Conservation (phyloP, 2,329 filamentous ascomycete genomes). For the Setomelanomma holmii region DNA sequence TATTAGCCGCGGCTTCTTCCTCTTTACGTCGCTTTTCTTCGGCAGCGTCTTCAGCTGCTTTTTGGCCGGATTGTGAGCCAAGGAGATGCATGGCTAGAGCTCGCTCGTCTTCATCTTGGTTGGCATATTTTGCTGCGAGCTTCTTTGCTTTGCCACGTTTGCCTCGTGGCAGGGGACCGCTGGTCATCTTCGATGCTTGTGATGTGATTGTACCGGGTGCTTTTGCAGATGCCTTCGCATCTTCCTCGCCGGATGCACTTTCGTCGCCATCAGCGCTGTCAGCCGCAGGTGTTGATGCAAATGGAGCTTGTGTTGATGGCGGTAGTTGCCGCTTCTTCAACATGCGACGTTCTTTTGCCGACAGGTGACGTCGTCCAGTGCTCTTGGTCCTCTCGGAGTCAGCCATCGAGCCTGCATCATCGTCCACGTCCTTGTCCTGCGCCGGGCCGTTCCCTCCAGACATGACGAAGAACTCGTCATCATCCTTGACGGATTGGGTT, state of each 20-base stretch:
- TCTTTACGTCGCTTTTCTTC: conserved; percentile 73
- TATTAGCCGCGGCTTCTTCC: conserved; percentile 73
- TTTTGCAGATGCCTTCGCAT: conserved; percentile 20
- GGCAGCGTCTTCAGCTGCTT: conserved; percentile 67
- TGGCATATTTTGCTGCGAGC: conserved; percentile 84
- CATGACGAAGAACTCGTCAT: conserved; percentile 10
- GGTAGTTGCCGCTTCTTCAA: conserved; percentile 46
- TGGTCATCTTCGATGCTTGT: conserved; percentile 35
- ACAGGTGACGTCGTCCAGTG: conserved; percentile 43
- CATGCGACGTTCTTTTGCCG: conserved; percentile 47
- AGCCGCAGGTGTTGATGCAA: conserved; percentile 17
- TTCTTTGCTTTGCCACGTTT: conserved; percentile 87
- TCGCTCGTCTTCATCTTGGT: conserved; percentile 95
- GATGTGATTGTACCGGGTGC: conserved; percentile 36
- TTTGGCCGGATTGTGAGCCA: conserved; percentile 75
- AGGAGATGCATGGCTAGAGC: conserved; percentile 83
- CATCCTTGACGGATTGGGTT: conserved; percentile 6
- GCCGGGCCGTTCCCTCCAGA: conserved; percentile 17
- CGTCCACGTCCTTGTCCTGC: conserved; percentile 21
- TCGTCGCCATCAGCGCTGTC: conserved; percentile 40
- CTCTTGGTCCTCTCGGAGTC: conserved; percentile 35
- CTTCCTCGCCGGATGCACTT: conserved; percentile 31
- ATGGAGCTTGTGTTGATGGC: conserved; percentile 16
- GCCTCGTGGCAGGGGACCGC: conserved; percentile 63
- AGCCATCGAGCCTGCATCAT: conserved; percentile 36